These are phyloP conservation scores for Colletotrichum costaricense DNA, from an alignment of 2,329 filamentous ascomycete species.

Conservation along the genomic window DNA sequence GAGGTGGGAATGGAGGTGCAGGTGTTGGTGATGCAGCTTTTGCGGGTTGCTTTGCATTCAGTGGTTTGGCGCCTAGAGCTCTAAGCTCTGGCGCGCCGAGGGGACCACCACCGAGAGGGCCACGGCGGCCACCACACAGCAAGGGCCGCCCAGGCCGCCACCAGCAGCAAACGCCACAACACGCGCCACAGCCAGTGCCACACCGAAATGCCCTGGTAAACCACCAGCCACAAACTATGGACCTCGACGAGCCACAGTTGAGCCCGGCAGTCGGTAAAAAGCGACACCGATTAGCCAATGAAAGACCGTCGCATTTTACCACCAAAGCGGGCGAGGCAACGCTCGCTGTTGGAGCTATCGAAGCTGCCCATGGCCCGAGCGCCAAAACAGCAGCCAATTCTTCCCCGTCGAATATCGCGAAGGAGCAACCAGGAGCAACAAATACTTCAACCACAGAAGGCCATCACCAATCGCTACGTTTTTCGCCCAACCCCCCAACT, in stretches of 20 bases:
- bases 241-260: neutral
- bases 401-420: conserved; percentile 21
- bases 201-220: neutral
- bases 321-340: neutral
- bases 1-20: neutral
- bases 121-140: neutral
- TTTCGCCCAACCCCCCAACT: neutral
- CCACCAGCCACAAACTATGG: neutral
- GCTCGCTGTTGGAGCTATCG: neutral
- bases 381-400: conserved; percentile 20
- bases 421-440: neutral
- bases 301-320: conserved; percentile 4
- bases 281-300: conserved; percentile 9
- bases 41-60: conserved; percentile 5
- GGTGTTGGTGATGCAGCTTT: conserved; percentile 5
- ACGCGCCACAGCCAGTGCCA: too few species aligned
- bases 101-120: neutral
- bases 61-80: neutral
- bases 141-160: conserved; percentile 1
- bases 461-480: neutral
- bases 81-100: conserved; percentile 6
- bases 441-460: neutral
- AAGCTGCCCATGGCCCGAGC: conserved; percentile 26
- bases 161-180: too few species aligned
- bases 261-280: neutral